phyloP scores from a whole-genome alignment of 768 basidiomycete species.

The Pleurotus sapidus region DNA sequence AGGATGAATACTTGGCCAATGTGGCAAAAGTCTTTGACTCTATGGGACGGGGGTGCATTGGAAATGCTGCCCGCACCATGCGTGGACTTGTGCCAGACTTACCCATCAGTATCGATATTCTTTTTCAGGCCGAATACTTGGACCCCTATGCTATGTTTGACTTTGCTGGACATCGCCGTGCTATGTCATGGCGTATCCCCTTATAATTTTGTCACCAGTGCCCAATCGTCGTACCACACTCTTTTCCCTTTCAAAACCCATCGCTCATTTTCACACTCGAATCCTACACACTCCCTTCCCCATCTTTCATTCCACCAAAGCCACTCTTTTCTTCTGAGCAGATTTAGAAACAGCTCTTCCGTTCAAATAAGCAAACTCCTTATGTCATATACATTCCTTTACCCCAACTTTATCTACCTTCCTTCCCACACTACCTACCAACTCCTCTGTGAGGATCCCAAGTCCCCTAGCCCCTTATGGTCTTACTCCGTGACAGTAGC shows the following conservation, averaged over 20 bases:
- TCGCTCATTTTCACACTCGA: background rate
- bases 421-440: too few relatives aligned
- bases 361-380: background rate
- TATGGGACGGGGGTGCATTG: background rate
- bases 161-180: background rate
- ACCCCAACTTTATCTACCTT: too few relatives aligned
- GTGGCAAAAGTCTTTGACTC: background rate
- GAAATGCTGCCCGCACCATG: background rate
- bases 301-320: background rate
- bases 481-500: too few relatives aligned
- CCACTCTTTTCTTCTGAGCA: background rate
- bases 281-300: background rate
- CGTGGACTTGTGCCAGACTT: background rate
- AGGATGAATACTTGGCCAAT: constrained; percentile 2
- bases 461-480: too few relatives aligned
- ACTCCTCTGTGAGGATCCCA: too few relatives aligned
- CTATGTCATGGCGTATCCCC: background rate
- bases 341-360: background rate
- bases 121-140: constrained; percentile 2
- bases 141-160: background rate
- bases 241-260: background rate
- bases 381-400: background rate
- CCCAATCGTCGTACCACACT: background rate
- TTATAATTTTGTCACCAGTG: background rate
- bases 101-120: background rate